Conservation (phyloP, 2,329 filamentous ascomycete genomes). For the Aspergillus piperis region DNA sequence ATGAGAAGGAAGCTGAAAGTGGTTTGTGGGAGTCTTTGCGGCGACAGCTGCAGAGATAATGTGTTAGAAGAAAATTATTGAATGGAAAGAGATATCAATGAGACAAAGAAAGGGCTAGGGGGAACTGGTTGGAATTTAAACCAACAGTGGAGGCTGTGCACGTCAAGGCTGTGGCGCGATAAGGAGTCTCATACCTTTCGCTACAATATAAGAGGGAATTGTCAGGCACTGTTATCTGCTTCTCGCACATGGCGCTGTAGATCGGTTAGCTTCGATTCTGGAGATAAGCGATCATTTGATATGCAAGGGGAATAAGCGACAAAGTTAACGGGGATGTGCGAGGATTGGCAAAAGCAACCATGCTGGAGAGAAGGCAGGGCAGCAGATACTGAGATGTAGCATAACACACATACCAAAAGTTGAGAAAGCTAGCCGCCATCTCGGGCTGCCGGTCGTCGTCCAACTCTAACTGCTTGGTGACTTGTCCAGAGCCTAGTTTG, state of each 20-base stretch:
- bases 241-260: conserved; percentile 63
- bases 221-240: conserved; percentile 63
- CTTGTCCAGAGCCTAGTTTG: conserved; percentile 35
- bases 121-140: conserved; percentile 14
- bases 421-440: conserved; percentile 49
- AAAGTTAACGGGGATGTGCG: conserved; percentile 16
- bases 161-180: conserved; percentile 13
- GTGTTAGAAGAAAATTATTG: not conserved
- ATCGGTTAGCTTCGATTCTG: conserved; percentile 28
- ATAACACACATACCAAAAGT: conserved; percentile 46
- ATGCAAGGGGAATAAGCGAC: conserved; percentile 23
- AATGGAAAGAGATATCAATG: conserved; percentile 6
- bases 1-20: conserved; percentile 41
- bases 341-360: conserved; percentile 7
- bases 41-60: conserved; percentile 40
- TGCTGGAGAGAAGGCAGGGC: conserved; percentile 20
- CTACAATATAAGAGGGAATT: conserved; percentile 65
- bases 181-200: conserved; percentile 54
- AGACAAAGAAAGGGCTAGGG: conserved; percentile 5
- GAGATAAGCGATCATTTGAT: conserved; percentile 22
- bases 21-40: conserved; percentile 51
- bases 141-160: conserved; percentile 9
- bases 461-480: conserved; percentile 21
- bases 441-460: conserved; percentile 35
- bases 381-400: conserved; percentile 1